phyloP scores from a whole-genome alignment of 108 stramenopile species.

The Tribonema minus region DNA sequence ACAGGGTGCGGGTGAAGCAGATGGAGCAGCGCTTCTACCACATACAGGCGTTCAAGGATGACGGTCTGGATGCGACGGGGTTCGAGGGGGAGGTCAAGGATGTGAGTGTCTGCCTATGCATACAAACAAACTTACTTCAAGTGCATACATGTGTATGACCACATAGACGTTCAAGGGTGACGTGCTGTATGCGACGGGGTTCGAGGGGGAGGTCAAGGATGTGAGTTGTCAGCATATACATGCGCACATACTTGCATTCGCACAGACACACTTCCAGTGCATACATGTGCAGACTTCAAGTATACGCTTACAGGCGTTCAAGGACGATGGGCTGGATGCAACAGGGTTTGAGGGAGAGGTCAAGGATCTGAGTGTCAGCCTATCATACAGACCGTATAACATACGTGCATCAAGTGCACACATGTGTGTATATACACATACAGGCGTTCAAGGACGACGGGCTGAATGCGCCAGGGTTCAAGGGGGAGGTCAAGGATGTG shows the following conservation, averaged over 20 bases:
- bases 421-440: no score
- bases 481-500: background rate
- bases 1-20: background rate
- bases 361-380: background rate
- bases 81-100: background rate
- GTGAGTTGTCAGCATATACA: background rate
- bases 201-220: background rate
- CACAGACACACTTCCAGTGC: no score
- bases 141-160: no score
- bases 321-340: background rate
- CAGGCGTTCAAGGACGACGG: background rate
- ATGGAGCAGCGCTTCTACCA: background rate
- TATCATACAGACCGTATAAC: no score
- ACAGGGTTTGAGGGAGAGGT: background rate
- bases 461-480: background rate
- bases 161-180: background rate
- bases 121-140: no score
- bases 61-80: background rate
- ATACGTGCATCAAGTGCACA: no score
- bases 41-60: background rate
- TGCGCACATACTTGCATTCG: no score
- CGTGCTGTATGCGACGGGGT: background rate
- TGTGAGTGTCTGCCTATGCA: background rate
- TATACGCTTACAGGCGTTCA: background rate
- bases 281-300: no score